Conservation (phyloP, 106 monocot genomes). For the Triglochin maritima region DNA sequence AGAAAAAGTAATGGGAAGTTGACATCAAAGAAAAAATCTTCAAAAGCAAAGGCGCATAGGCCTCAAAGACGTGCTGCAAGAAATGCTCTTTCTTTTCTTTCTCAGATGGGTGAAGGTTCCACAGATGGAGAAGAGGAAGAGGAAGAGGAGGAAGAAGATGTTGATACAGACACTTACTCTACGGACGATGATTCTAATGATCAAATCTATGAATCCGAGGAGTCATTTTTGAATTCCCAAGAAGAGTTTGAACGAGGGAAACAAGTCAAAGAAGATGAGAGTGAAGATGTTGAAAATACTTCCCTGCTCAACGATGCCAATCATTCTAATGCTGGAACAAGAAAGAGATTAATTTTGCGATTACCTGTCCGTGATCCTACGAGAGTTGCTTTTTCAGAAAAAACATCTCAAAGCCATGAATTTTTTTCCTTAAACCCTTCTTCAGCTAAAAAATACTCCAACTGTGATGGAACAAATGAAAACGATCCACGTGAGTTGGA, state of each 20-base stretch:
- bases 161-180: slow-evolving; percentile 42
- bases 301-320: slow-evolving; percentile 12
- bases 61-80: slow-evolving; percentile 86
- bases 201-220: slow-evolving; percentile 67
- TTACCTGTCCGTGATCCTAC: slow-evolving; percentile 49
- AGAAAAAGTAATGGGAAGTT: slow-evolving; percentile 36
- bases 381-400: slow-evolving; percentile 10
- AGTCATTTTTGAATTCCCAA: slow-evolving; percentile 15
- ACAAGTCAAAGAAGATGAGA: slow-evolving; percentile 19
- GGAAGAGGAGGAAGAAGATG: too few species aligned
- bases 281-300: slow-evolving; percentile 19
- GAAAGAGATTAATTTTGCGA: slow-evolving; percentile 63
- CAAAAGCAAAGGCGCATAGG: slow-evolving; percentile 41
- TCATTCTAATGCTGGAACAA: slow-evolving; percentile 21
- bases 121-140: slow-evolving; percentile 61
- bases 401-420: slow-evolving; percentile 14
- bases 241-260: slow-evolving; percentile 23
- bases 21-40: slow-evolving; percentile 43
- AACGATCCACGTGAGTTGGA: slow-evolving; percentile 11
- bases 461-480: slow-evolving; percentile 10
- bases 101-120: slow-evolving; percentile 65
- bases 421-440: slow-evolving; percentile 11
- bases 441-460: slow-evolving; percentile 11
- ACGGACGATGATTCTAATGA: slow-evolving; percentile 56
- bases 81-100: slow-evolving; percentile 81